Evolutionary conservation across 1,139 yeast genomes (phyloP), one percentile per base, ranked within the genome.

Genomic region (Taphrina flavorubra): DNA sequence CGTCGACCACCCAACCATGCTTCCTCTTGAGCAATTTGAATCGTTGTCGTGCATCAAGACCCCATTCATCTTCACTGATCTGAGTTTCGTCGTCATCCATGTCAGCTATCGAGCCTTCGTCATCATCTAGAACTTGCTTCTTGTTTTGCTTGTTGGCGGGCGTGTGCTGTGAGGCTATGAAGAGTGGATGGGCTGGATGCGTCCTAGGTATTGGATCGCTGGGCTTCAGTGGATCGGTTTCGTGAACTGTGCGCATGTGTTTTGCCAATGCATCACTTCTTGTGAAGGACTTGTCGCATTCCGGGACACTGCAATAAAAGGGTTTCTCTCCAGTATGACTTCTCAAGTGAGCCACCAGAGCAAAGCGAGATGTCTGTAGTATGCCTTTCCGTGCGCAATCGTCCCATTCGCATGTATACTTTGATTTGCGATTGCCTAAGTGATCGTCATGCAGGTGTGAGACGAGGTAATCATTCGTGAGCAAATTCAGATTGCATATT

Each of bases 241-340:
- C 87, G 74, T 87, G 92, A 0, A 83, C 87, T 0, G 86, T 83
- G 64, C 86, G 82, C 68, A 87, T 81, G 75, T 89, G 94, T 73
- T 85, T 83, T 14, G 87, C 83, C 71, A 89, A 79, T 0, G 87
- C 89, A 72, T 86, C 90, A 0, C 87, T 80, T 69, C 87, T 76
- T 0, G 85, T 82, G 74, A 87, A 87, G 65, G 82, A 83, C 71
- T 85, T 82, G 70, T 83, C 85, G 77, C 94, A 89, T 74, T 87
- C 91, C 0, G 91, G 91, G 14, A 87, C 81, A 0, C 86, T 82
- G 75, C 95, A 89, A 72, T 82, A 85, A 74, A 85, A 87, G 42
- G 90, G 90, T 72, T 83, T 83, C 74, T 87, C 90, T 0, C 89
- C 87, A 0, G 90, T 85, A 75, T 88, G 92, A 1, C 85, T 81